Evolutionary conservation across 345 rosid genomes (phyloP).

Genomic region (Populus davidiana): DNA sequence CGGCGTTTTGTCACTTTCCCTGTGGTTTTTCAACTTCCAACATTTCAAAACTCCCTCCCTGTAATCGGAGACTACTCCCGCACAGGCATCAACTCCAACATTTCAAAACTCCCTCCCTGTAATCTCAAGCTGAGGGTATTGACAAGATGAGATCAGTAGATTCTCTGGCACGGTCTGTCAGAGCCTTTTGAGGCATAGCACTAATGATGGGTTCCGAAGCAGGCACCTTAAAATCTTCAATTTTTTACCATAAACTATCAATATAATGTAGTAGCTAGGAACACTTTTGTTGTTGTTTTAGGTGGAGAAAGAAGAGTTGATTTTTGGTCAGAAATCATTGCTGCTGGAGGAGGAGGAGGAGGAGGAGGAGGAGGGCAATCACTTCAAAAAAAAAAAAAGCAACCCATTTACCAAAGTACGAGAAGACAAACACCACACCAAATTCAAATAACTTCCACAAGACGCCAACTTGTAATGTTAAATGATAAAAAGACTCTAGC

Average conservation of each 20-base stretch:
- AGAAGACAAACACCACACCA: slow-evolving; percentile 30
- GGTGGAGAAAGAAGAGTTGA: slow-evolving; percentile 30
- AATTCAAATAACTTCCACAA: slow-evolving; percentile 16
- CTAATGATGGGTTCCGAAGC: slow-evolving; percentile 29
- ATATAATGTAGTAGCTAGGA: neutral
- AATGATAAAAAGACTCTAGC: neutral
- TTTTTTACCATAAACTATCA: neutral
- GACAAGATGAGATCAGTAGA: neutral
- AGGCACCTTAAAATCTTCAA: slow-evolving; percentile 18
- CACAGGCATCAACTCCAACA: neutral
- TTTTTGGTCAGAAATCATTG: slow-evolving; percentile 52
- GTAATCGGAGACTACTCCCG: neutral
- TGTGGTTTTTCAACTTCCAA: neutral
- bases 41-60: neutral
- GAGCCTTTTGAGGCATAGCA: neutral
- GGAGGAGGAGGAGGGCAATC: neutral
- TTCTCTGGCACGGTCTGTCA: neutral
- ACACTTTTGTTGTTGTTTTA: neutral
- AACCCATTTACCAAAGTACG: slow-evolving; percentile 55
- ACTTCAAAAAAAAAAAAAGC: slow-evolving; percentile 1
- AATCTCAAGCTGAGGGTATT: neutral
- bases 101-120: neutral
- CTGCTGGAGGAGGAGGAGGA: slow-evolving; percentile 16
- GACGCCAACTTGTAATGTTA: slow-evolving; percentile 25
- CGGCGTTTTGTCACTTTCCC: neutral